Evolutionary conservation across 345 rosid species (phyloP).

Genomic region (Lepidium didymum): DNA sequence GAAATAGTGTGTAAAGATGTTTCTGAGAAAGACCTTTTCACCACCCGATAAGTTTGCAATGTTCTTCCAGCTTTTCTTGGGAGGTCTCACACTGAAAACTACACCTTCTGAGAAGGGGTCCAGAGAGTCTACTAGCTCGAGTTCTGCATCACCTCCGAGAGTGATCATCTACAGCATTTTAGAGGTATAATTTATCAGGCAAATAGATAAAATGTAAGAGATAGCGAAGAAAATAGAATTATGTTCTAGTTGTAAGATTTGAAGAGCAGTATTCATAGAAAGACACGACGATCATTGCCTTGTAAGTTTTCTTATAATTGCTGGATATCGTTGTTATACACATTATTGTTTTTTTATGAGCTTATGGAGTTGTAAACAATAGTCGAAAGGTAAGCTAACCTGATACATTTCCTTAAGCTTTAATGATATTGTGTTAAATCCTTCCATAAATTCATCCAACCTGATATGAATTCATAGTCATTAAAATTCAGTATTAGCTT

Average conservation of each 20-base stretch:
- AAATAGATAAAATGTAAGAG: not conserved
- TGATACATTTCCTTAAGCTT: slow-evolving; percentile 99
- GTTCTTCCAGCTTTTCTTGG: slow-evolving; percentile 98
- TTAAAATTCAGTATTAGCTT: slow-evolving; percentile 19
- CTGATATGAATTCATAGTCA: slow-evolving; percentile 34
- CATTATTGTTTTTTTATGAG: not conserved
- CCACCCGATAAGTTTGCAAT: slow-evolving; percentile 96
- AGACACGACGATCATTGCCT: not conserved
- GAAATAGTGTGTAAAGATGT: not conserved
- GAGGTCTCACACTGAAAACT: slow-evolving; percentile 97
- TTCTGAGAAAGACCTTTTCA: slow-evolving; percentile 58
- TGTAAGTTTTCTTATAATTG: not conserved
- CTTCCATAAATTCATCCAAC: slow-evolving; percentile 98
- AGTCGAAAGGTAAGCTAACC: slow-evolving; percentile 37
- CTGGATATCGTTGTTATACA: not conserved
- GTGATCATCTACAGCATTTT: slow-evolving; percentile 73
- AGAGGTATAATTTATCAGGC: not conserved
- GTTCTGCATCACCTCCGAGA: slow-evolving; percentile 97
- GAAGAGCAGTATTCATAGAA: not conserved
- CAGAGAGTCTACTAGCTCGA: slow-evolving; percentile 90
- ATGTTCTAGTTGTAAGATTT: not conserved
- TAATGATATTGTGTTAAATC: slow-evolving; percentile 84
- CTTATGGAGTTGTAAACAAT: not conserved
- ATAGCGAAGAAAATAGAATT: not conserved
- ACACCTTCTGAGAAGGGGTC: slow-evolving; percentile 99